These are phyloP conservation scores for Boletus insuetus DNA, from an alignment of 768 basidiomycete genomes.

Conservation along the genomic window DNA sequence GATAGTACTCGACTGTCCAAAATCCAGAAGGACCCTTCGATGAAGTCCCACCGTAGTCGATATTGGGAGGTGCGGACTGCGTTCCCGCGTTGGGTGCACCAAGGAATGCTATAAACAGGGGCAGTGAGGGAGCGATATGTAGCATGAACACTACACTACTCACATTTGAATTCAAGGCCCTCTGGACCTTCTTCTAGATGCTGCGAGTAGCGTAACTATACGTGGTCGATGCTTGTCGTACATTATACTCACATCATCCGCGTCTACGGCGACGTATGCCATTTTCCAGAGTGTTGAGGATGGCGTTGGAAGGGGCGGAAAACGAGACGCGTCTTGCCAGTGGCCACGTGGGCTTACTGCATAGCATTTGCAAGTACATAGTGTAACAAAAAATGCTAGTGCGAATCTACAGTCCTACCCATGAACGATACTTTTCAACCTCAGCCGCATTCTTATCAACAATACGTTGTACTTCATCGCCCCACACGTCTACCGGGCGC, in stretches of 20 bases:
- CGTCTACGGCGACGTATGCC: conserved; percentile 72
- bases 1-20: conserved; percentile 85
- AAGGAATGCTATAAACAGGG: conserved; percentile 49
- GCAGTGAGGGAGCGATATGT: background rate
- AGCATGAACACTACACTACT: conserved; percentile 9
- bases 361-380: too few species aligned
- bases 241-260: conserved; percentile 57
- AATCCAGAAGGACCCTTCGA: conserved; percentile 53
- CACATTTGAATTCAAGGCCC: conserved; percentile 73
- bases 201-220: conserved; percentile 28
- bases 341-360: conserved; percentile 3
- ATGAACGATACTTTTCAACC: conserved; percentile 51
- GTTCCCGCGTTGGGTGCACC: conserved; percentile 32
- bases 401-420: conserved; percentile 37
- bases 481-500: conserved; percentile 66
- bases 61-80: conserved; percentile 32
- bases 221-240: background rate
- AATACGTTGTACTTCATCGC: conserved; percentile 52
- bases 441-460: conserved; percentile 62
- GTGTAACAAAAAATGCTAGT: too few species aligned
- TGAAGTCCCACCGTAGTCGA: conserved; percentile 51
- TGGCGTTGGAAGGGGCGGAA: background rate
- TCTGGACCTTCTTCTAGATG: conserved; percentile 65
- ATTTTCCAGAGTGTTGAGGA: conserved; percentile 31
- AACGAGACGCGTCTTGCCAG: background rate